Conservation (phyloP, 345 rosid genomes). For the Microcos paniculata region DNA sequence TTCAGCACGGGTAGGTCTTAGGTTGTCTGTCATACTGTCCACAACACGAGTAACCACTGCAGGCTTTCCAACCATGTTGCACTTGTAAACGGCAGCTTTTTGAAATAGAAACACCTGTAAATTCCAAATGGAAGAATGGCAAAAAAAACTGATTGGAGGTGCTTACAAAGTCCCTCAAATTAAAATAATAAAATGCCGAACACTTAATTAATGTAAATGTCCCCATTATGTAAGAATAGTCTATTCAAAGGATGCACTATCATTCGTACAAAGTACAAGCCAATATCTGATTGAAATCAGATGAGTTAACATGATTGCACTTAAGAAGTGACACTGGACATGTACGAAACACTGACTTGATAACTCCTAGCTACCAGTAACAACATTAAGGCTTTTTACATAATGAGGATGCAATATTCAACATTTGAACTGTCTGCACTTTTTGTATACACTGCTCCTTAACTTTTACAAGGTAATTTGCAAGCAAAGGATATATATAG, state of each 20-base stretch:
- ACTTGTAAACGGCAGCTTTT: slow-evolving; percentile 83
- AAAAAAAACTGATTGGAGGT: slow-evolving; percentile 4
- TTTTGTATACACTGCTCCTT: neutral
- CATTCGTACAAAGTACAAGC: neutral
- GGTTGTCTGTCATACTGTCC: slow-evolving; percentile 96
- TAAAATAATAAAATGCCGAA: neutral
- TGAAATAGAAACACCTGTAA: slow-evolving; percentile 90
- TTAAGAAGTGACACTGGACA: neutral
- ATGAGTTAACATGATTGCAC: neutral
- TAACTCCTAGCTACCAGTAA: neutral
- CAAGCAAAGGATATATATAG: neutral
- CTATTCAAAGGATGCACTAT: neutral
- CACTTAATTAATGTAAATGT: neutral
- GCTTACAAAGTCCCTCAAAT: neutral
- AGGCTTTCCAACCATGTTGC: slow-evolving; percentile 98
- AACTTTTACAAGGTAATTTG: neutral
- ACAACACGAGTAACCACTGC: slow-evolving; percentile 89
- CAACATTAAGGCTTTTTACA: neutral
- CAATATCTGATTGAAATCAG: neutral
- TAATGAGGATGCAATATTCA: neutral
- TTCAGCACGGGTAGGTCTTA: slow-evolving; percentile 99
- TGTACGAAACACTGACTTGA: neutral
- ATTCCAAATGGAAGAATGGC: slow-evolving; percentile 5
- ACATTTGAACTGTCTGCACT: neutral
- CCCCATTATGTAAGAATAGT: neutral